These are phyloP conservation scores for Chaetomidium leptoderma DNA, from an alignment of 495 filamentous ascomycete genomes.

Conservation along the genomic window DNA sequence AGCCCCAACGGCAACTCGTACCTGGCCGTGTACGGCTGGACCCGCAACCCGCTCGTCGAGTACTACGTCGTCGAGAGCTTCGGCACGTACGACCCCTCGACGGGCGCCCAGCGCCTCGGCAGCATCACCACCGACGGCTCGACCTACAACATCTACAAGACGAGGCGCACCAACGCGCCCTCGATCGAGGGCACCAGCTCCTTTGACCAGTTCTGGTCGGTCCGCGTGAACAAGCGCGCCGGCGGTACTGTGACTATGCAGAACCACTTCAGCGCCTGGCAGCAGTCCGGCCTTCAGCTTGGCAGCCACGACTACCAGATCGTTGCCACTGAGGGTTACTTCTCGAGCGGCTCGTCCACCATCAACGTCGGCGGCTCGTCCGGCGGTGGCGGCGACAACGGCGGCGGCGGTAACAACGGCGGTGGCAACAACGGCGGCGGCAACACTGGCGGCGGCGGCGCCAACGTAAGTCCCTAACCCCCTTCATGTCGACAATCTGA, in stretches of 20 bases:
- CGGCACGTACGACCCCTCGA: constrained; percentile 54
- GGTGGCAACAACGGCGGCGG: constrained; percentile 4
- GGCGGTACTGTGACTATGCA: constrained; percentile 47
- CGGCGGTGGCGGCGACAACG: constrained; percentile 11
- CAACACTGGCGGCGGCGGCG: constrained; percentile 1
- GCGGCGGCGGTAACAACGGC: constrained; percentile 7
- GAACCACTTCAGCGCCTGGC: constrained; percentile 65
- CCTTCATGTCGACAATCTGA: not conserved
- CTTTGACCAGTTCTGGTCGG: constrained; percentile 58
- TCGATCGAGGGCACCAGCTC: constrained; percentile 54
- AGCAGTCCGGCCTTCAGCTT: constrained; percentile 44
- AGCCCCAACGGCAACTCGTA: constrained; percentile 40
- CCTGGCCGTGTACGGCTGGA: constrained; percentile 60
- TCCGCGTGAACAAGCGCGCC: constrained; percentile 47
- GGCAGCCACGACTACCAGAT: constrained; percentile 56
- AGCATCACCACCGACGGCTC: constrained; percentile 55
- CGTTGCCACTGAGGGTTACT: constrained; percentile 55
- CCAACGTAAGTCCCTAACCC: constrained; percentile 11
- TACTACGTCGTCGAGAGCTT: constrained; percentile 59
- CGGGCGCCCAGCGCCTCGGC: constrained; percentile 47
- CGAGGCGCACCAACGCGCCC: constrained; percentile 55
- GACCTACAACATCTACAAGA: constrained; percentile 61
- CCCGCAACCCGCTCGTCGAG: constrained; percentile 52
- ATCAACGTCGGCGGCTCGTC: constrained; percentile 42
- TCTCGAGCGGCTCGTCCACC: constrained; percentile 45